These are phyloP conservation scores for Ganoderma meredithae DNA, from an alignment of 1,284 basidiomycete species.

Conservation along the genomic window DNA sequence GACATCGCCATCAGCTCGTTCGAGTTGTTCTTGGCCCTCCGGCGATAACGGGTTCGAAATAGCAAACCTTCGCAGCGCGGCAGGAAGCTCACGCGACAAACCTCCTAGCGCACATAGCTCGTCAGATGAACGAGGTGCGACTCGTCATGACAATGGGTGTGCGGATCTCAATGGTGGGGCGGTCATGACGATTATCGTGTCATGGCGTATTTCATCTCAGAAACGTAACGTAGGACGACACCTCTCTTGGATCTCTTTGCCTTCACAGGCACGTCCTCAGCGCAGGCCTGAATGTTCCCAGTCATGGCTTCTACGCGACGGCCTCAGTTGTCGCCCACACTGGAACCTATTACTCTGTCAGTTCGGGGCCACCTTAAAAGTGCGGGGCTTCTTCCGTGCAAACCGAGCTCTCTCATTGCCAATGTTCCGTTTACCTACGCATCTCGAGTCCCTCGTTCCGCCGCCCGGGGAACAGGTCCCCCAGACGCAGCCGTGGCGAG, in stretches of 20 bases:
- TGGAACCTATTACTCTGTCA: constrained; percentile 29
- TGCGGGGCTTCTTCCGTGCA: constrained; percentile 27
- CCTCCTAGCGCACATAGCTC: constrained; percentile 3
- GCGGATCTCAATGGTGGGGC: constrained; percentile 17
- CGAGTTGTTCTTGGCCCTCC: constrained; percentile 21
- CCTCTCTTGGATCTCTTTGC: constrained; percentile 12
- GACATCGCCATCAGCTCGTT: constrained; percentile 25
- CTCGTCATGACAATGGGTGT: constrained; percentile 30
- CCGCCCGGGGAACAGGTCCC: constrained; percentile 55
- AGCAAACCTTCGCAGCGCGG: not conserved
- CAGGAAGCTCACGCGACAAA: not conserved
- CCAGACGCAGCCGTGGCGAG: constrained; percentile 58
- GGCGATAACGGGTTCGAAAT: constrained; percentile 28
- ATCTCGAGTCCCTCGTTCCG: constrained; percentile 63
- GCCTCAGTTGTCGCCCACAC: constrained; percentile 28
- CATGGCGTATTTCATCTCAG: constrained; percentile 13
- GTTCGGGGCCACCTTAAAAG: constrained; percentile 31
- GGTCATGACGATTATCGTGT: constrained; percentile 20
- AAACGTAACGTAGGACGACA: constrained; percentile 14
- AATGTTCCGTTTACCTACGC: constrained; percentile 64
- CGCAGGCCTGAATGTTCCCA: constrained; percentile 25
- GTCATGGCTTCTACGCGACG: constrained; percentile 26
- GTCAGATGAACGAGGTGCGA: constrained; percentile 10
- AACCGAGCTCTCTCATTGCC: constrained; percentile 29
- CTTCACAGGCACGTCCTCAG: constrained; percentile 12